Conservation (phyloP, 2,329 filamentous ascomycete species). For the Chrysoporthe puriensis region DNA sequence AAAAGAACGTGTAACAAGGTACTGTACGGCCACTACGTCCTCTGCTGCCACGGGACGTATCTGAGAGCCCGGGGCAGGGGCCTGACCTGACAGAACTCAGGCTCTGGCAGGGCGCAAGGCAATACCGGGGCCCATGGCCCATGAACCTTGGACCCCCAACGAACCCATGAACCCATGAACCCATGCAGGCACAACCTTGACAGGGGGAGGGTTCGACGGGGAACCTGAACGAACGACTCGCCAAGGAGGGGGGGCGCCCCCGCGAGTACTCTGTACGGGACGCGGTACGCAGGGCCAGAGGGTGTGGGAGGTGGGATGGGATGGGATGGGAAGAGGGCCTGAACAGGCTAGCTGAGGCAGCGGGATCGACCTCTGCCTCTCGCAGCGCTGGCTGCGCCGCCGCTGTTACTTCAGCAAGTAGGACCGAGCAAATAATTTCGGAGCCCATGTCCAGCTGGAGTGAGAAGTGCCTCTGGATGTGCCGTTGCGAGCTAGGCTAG, state of each 20-base stretch:
- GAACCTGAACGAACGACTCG: not conserved
- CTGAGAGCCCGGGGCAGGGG: conserved; percentile 8
- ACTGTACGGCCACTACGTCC: not conserved
- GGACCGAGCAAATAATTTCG: conserved; percentile 7
- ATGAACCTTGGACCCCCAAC: not conserved
- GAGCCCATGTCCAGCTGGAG: conserved; percentile 5
- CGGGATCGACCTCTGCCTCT: conserved; percentile 1
- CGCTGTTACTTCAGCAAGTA: not conserved
- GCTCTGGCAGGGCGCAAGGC: conserved; percentile 11
- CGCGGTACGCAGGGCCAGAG: not conserved
- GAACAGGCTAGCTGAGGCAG: conserved; percentile 4
- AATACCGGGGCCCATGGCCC: conserved; percentile 14
- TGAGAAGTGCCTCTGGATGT: not conserved
- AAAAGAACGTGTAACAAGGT: conserved; percentile 13
- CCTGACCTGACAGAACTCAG: not conserved
- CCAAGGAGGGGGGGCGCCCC: too few species aligned
- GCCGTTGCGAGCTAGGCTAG: conserved; percentile 1
- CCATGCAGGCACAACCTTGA: conserved; percentile 13
- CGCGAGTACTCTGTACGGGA: too few species aligned
- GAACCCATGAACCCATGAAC: conserved; percentile 5
- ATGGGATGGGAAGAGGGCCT: not conserved
- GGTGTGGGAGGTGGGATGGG: not conserved
- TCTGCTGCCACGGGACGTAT: not conserved
- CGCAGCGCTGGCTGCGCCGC: not conserved
- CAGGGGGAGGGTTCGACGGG: conserved; percentile 10